These are phyloP conservation scores for Coemansia sp. DNA, from an alignment of 192 early-diverging fungal genomes.

Conservation along the genomic window DNA sequence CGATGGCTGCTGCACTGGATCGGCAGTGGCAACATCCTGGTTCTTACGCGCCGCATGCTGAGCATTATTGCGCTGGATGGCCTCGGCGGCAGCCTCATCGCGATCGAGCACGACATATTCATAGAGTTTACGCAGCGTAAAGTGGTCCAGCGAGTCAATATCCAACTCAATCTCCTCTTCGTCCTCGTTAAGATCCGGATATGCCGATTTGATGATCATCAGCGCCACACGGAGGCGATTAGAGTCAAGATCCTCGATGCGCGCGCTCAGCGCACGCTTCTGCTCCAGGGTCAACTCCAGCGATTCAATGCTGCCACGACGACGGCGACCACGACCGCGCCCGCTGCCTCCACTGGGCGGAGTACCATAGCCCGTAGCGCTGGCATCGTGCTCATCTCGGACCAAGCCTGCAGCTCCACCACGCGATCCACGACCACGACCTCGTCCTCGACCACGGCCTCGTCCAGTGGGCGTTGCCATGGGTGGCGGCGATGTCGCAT, in stretches of 20 bases:
- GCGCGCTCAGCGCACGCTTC: slow-evolving; percentile 77
- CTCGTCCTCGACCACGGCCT: slow-evolving; percentile 35
- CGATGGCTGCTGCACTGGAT: slow-evolving; percentile 54
- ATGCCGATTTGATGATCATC: slow-evolving; percentile 57
- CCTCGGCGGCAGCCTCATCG: slow-evolving; percentile 55
- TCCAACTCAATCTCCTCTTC: slow-evolving; percentile 95
- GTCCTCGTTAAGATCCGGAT: slow-evolving; percentile 57
- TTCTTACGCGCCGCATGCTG: slow-evolving; percentile 54
- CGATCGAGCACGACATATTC: slow-evolving; percentile 74
- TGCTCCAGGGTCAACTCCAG: slow-evolving; percentile 78
- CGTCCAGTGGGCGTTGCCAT: slow-evolving; percentile 9
- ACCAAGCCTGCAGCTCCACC: slow-evolving; percentile 33
- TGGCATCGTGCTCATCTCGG: slow-evolving; percentile 42
- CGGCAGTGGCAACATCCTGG: slow-evolving; percentile 47
- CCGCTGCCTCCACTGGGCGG: slow-evolving; percentile 9
- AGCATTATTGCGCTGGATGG: slow-evolving; percentile 51
- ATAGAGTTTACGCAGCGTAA: slow-evolving; percentile 83
- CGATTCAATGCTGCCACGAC: slow-evolving; percentile 52
- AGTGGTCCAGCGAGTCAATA: slow-evolving; percentile 86
- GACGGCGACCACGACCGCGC: slow-evolving; percentile 41
- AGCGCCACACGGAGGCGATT: slow-evolving; percentile 46
- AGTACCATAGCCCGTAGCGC: slow-evolving; percentile 3
- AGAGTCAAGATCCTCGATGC: slow-evolving; percentile 41
- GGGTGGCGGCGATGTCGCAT: slow-evolving; percentile 36
- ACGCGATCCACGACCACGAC: slow-evolving; percentile 46